Conservation (phyloP, 2,329 filamentous ascomycete genomes). For the Venturia pyrina region DNA sequence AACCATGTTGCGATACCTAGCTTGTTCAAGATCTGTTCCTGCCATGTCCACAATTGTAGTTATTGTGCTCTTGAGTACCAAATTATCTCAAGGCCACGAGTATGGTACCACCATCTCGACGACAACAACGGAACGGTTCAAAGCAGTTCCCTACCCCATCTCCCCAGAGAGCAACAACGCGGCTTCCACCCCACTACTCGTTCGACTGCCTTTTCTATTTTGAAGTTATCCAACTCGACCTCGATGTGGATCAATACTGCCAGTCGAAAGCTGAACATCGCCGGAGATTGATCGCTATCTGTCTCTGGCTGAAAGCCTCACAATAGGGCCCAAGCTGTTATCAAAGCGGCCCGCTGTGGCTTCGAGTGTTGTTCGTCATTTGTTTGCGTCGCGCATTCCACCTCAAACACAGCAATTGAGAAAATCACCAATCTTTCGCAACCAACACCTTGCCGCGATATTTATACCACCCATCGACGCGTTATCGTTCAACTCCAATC, state of each 20-base stretch:
- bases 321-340: neutral
- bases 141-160: neutral
- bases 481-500: neutral
- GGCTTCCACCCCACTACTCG: neutral
- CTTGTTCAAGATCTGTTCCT: no score
- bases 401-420: neutral
- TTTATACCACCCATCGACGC: neutral
- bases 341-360: neutral
- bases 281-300: neutral
- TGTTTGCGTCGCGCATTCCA: neutral
- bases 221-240: neutral
- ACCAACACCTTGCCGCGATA: neutral
- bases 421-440: neutral
- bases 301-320: neutral
- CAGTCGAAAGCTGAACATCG: neutral
- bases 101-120: neutral
- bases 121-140: neutral
- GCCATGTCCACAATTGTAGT: neutral
- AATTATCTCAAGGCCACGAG: neutral
- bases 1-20: no score
- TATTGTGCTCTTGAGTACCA: neutral
- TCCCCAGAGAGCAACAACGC: neutral
- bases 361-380: neutral
- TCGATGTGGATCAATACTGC: neutral
- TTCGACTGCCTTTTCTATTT: neutral